phyloP scores from a whole-genome alignment of 805 yeast species.

The Barnettozyma pratensis region DNA sequence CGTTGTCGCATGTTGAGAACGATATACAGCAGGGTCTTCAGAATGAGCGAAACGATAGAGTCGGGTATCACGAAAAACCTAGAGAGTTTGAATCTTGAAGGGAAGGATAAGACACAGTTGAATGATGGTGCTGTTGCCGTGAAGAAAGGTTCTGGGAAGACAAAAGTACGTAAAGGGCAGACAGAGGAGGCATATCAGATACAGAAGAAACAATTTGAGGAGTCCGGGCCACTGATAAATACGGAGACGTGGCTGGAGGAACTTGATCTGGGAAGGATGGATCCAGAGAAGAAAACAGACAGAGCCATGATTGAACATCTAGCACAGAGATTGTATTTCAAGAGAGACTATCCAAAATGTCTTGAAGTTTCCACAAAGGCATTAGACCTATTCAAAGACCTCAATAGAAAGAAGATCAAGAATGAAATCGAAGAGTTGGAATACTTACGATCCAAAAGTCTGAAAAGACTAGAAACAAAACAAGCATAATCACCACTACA shows the following conservation, averaged over 20 bases:
- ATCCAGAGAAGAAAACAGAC: slow-evolving; percentile 43
- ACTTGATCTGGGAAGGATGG: slow-evolving; percentile 22
- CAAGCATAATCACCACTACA: not conserved
- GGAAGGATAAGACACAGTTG: slow-evolving; percentile 17
- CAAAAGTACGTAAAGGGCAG: slow-evolving; percentile 62
- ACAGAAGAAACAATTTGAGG: slow-evolving; percentile 47
- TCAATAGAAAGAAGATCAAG: slow-evolving; percentile 38
- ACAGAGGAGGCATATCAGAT: slow-evolving; percentile 52
- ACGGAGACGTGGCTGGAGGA: slow-evolving; percentile 39
- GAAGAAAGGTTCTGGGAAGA: slow-evolving; percentile 40
- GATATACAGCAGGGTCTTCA: not conserved
- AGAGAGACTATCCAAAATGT: slow-evolving; percentile 47
- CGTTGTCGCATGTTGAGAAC: not conserved
- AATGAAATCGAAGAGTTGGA: slow-evolving; percentile 48
- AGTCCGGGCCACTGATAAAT: slow-evolving; percentile 54
- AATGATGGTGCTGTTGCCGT: slow-evolving; percentile 37
- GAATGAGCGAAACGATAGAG: not conserved
- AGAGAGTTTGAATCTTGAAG: slow-evolving; percentile 1
- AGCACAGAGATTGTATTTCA: slow-evolving; percentile 59
- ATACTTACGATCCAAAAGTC: slow-evolving; percentile 38
- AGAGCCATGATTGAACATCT: slow-evolving; percentile 52
- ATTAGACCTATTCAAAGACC: slow-evolving; percentile 28
- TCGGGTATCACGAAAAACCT: not conserved
- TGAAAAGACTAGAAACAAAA: slow-evolving; percentile 18
- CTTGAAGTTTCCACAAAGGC: slow-evolving; percentile 37